Conservation (phyloP, 345 rosid species). For the Litchi chinensis region DNA sequence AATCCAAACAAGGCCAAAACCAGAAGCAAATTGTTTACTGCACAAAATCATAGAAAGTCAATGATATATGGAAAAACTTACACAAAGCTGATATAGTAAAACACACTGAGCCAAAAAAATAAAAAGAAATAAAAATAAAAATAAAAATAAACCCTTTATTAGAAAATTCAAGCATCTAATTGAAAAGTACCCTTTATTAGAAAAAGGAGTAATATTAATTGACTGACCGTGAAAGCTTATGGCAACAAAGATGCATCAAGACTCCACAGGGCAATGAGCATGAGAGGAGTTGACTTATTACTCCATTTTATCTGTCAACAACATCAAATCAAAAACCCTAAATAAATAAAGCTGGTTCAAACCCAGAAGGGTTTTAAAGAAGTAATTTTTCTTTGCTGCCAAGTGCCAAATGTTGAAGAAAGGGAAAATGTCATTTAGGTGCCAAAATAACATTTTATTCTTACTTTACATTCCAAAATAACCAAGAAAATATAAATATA, state of each 20-base stretch:
- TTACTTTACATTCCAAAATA: no score
- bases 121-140: no score
- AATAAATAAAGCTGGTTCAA: background rate
- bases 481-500: no score
- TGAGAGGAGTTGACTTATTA: background rate
- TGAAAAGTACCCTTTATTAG: background rate
- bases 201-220: background rate
- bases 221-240: constrained; percentile 11
- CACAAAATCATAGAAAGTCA: background rate
- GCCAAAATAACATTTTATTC: no score
- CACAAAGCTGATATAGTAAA: no score
- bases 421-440: no score
- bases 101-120: no score
- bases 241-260: constrained; percentile 10
- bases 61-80: no score
- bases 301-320: background rate
- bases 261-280: background rate
- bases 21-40: constrained; percentile 34
- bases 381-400: no score
- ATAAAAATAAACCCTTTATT: no score
- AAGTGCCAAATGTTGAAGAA: no score
- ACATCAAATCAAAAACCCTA: background rate
- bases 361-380: no score
- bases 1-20: constrained; percentile 14
- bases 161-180: background rate